Conservation (phyloP, 345 rosid species). For the Hirschfeldia incana region DNA sequence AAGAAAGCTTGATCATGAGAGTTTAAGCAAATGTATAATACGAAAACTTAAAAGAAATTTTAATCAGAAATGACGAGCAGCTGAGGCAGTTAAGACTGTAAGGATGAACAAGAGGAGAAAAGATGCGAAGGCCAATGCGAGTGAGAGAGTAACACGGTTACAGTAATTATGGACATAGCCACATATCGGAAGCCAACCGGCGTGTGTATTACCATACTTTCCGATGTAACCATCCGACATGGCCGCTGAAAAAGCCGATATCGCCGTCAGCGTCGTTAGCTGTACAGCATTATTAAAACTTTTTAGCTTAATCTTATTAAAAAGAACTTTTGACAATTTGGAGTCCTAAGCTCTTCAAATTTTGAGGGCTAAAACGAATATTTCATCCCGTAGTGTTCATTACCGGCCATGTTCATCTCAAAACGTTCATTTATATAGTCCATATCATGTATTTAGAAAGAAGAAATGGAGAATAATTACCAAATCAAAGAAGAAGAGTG, state of each 20-base stretch:
- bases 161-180: constrained; percentile 50
- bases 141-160: constrained; percentile 36
- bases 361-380: background rate
- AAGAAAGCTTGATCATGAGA: constrained; percentile 3
- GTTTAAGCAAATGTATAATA: constrained; percentile 1
- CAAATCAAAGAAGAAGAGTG: constrained; percentile 40
- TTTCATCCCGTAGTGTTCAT: background rate
- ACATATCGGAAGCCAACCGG: constrained; percentile 75
- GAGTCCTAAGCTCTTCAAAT: background rate
- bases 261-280: constrained; percentile 46
- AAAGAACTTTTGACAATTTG: background rate
- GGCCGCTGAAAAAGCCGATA: constrained; percentile 59
- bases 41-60: background rate
- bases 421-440: background rate
- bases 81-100: constrained; percentile 51
- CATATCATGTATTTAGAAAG: background rate
- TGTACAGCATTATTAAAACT: constrained; percentile 30
- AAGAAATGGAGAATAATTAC: constrained; percentile 12
- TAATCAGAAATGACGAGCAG: constrained; percentile 42
- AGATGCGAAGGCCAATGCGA: constrained; percentile 42
- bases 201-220: constrained; percentile 52
- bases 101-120: constrained; percentile 46
- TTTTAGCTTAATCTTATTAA: background rate
- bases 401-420: background rate
- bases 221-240: constrained; percentile 56